These are phyloP conservation scores for Petunia secreta DNA, from an alignment of 257 asterid species.

Conservation along the genomic window DNA sequence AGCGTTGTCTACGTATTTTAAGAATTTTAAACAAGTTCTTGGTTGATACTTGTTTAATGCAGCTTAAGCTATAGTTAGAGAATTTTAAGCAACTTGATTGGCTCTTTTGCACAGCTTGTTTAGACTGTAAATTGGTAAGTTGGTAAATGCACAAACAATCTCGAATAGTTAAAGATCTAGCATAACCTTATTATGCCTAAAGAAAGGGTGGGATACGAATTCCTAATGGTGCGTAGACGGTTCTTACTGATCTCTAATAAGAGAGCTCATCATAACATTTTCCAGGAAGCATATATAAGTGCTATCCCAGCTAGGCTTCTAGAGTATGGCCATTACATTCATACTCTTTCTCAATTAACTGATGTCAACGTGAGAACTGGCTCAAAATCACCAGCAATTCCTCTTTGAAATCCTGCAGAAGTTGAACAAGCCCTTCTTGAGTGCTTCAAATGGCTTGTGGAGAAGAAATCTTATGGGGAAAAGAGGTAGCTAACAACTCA, in stretches of 20 bases:
- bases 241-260: neutral
- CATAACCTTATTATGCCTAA: neutral
- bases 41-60: neutral
- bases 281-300: neutral
- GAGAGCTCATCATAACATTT: neutral
- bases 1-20: neutral
- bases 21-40: neutral
- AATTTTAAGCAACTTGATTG: neutral
- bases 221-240: neutral
- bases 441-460: neutral
- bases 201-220: neutral
- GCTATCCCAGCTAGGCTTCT: neutral
- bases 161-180: neutral
- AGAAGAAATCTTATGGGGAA: neutral
- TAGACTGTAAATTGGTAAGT: neutral
- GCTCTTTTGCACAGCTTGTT: neutral
- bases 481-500: neutral
- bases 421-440: neutral
- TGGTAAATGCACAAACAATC: neutral
- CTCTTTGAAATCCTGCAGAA: neutral
- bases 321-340: neutral
- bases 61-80: neutral
- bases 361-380: neutral
- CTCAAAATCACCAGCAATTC: neutral
- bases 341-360: neutral